A percentile compares a stretch with the other conserved stretches of the same genome.
Conservation (phyloP, 2,329 filamentous ascomycete species). For the Curvularia sp. region DNA sequence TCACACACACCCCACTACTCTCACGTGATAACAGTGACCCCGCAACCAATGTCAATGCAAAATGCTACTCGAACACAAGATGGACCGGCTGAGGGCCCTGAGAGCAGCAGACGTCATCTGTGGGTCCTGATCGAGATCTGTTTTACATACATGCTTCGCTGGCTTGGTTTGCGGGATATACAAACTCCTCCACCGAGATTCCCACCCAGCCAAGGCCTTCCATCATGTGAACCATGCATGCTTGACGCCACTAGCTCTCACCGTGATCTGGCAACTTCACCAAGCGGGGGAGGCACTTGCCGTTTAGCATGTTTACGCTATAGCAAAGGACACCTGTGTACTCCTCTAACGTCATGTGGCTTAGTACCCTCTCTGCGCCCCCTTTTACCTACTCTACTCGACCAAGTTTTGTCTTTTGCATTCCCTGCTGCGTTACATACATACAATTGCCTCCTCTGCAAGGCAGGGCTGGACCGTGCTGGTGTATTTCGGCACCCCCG, state of each 20-base stretch:
- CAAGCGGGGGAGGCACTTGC: slow-evolving; percentile 7
- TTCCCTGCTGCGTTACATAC: neutral
- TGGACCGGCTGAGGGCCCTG: neutral
- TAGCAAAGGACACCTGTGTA: slow-evolving; percentile 6
- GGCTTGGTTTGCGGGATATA: slow-evolving; percentile 5
- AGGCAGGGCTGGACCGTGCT: neutral
- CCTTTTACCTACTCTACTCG: slow-evolving; percentile 7
- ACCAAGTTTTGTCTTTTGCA: slow-evolving; percentile 1
- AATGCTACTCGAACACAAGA: neutral
- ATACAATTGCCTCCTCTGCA: neutral
- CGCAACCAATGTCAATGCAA: neutral
- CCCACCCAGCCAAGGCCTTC: neutral
- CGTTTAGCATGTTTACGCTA: slow-evolving; percentile 1
- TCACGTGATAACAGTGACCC: neutral
- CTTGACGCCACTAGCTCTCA: slow-evolving; percentile 2
- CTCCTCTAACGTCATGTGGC: slow-evolving; percentile 5
- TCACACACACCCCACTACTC: neutral
- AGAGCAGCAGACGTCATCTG: neutral
- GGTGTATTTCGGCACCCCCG: neutral
- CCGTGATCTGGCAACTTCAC: slow-evolving; percentile 7
- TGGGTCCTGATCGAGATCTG: neutral
- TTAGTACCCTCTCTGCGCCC: neutral
- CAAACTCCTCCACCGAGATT: neutral
- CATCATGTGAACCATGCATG: slow-evolving; percentile 1
- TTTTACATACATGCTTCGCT: neutral